A percentile compares a stretch with the other conserved stretches of the same genome.
phyloP scores from a whole-genome alignment of 345 rosid species.

The Nasturtium officinale region DNA sequence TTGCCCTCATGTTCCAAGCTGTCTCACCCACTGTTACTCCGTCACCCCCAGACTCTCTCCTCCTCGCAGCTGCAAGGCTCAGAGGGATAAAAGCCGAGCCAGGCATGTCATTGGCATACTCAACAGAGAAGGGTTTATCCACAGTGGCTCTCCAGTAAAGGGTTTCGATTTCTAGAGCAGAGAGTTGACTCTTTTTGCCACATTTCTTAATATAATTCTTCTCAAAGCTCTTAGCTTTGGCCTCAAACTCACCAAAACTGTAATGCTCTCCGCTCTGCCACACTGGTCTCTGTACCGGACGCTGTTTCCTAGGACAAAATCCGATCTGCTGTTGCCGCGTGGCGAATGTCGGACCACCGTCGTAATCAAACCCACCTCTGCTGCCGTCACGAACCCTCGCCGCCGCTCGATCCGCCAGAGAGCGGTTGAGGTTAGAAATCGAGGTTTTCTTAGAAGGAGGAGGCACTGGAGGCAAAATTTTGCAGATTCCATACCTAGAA shows the following conservation, averaged over 20 bases:
- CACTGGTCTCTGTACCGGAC: conserved; percentile 88
- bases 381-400: conserved; percentile 39
- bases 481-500: conserved; percentile 91
- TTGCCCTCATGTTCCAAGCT: conserved; percentile 95
- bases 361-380: conserved; percentile 30
- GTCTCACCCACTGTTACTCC: conserved; percentile 79
- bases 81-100: conserved; percentile 86
- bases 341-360: conserved; percentile 80
- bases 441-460: conserved; percentile 70
- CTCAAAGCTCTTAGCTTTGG: conserved; percentile 82
- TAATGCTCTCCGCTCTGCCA: conserved; percentile 98
- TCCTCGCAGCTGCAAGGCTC: conserved; percentile 46
- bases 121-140: conserved; percentile 91
- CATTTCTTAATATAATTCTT: conserved; percentile 63
- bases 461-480: conserved; percentile 85
- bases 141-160: conserved; percentile 94
- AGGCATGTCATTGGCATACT: conserved; percentile 98
- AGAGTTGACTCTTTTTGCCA: conserved; percentile 57
- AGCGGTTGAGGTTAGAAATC: conserved; percentile 72
- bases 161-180: conserved; percentile 73
- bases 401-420: conserved; percentile 66
- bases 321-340: conserved; percentile 99
- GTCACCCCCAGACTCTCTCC: conserved; percentile 62
- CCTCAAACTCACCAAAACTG: conserved; percentile 83
- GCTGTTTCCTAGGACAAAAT: conserved; percentile 88